Evolutionary conservation across 371 early-diverging fungal species (phyloP).

Genomic region (Mucor racemosus): DNA sequence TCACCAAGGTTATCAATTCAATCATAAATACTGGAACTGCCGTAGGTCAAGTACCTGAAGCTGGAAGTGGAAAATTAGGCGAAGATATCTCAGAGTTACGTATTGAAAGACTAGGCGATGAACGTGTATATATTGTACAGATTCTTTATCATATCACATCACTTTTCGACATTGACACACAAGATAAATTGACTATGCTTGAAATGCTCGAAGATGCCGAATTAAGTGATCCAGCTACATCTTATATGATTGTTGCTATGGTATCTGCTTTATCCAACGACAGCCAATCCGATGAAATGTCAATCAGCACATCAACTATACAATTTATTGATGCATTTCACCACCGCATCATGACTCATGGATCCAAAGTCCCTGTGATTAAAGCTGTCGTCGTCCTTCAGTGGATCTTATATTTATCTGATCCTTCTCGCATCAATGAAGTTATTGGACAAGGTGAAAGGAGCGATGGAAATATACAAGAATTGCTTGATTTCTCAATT

Average conservation of each 20-base stretch:
- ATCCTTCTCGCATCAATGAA: slow-evolving; percentile 54
- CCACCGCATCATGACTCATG: slow-evolving; percentile 32
- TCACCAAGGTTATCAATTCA: slow-evolving; percentile 31
- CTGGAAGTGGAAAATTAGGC: slow-evolving; percentile 40
- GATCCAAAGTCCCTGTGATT: slow-evolving; percentile 62
- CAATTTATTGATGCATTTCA: slow-evolving; percentile 35
- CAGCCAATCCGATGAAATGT: slow-evolving; percentile 1
- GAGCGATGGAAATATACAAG: slow-evolving; percentile 62
- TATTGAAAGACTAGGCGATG: slow-evolving; percentile 56
- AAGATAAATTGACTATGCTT: slow-evolving; percentile 56
- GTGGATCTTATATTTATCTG: slow-evolving; percentile 53
- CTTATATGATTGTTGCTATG: slow-evolving; percentile 59
- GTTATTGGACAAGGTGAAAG: slow-evolving; percentile 45
- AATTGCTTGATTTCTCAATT: slow-evolving; percentile 63
- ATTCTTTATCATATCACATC: slow-evolving; percentile 61
- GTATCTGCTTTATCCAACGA: slow-evolving; percentile 56
- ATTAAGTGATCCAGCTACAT: slow-evolving; percentile 57
- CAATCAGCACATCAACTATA: background rate
- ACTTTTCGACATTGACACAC: slow-evolving; percentile 51
- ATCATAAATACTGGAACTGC: slow-evolving; percentile 36
- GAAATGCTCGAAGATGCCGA: slow-evolving; percentile 59
- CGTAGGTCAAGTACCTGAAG: slow-evolving; percentile 32
- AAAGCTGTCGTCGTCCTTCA: slow-evolving; percentile 71
- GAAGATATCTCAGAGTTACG: slow-evolving; percentile 54
- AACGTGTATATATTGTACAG: slow-evolving; percentile 62